Percentiles rank a stretch among this genome's conserved stretches.
Conservation (phyloP, 106 monocot species). For the Platanthera guangdongensis region DNA sequence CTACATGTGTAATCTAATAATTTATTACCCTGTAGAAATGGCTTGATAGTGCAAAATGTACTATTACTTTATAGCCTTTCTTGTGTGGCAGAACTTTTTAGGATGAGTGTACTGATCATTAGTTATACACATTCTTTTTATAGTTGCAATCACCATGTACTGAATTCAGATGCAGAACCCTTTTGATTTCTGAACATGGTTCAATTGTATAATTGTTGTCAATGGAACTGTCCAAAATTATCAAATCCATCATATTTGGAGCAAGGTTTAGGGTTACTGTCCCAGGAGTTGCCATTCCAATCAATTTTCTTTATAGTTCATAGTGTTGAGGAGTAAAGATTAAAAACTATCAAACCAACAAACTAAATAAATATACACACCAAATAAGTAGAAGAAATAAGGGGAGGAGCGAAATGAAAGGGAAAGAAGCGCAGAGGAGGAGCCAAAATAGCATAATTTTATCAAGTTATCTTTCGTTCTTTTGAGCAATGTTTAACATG, state of each 20-base stretch:
- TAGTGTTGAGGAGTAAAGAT: no score
- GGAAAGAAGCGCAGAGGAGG: no score
- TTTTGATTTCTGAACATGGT: neutral
- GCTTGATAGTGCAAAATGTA: neutral
- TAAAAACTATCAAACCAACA: no score
- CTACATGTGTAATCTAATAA: neutral
- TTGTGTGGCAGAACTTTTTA: neutral
- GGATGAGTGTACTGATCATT: neutral
- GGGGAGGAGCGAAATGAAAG: no score
- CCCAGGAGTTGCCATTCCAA: no score
- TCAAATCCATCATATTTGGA: neutral
- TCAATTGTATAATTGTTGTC: neutral
- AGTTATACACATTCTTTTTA: neutral
- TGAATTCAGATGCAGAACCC: neutral
- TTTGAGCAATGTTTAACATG: no score
- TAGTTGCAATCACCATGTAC: neutral
- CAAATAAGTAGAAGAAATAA: no score
- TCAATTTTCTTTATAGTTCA: no score
- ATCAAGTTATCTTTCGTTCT: no score
- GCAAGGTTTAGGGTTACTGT: neutral
- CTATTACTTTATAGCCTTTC: neutral
- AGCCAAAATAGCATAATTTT: no score
- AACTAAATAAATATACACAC: no score
- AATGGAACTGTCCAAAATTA: neutral
- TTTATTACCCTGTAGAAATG: neutral